phyloP scores from a whole-genome alignment of 495 filamentous ascomycete genomes.

The Aspergillus indologenus region DNA sequence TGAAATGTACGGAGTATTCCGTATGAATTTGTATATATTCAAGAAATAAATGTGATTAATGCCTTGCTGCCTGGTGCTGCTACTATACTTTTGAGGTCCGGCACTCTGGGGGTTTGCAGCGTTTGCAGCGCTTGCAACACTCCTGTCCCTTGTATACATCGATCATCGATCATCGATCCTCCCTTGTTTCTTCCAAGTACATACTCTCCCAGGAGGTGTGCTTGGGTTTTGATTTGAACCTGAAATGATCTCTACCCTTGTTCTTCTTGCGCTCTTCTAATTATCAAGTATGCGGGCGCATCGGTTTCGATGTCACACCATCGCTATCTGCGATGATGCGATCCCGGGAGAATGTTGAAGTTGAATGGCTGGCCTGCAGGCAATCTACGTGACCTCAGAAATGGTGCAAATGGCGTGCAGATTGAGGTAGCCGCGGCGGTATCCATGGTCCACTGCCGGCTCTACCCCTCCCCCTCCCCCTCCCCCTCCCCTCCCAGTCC shows the following conservation, averaged over 20 bases:
- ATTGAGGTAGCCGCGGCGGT: not conserved
- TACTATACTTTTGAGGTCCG: no score
- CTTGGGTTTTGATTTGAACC: no score
- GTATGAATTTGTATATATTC: no score
- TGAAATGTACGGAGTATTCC: no score
- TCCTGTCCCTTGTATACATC: not conserved
- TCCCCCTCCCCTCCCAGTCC: no score
- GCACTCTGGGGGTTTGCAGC: no score
- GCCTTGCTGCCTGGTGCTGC: slow-evolving; percentile 6
- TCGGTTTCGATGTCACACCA: slow-evolving; percentile 10
- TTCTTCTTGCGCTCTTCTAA: no score
- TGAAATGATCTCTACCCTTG: no score
- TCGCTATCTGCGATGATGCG: slow-evolving; percentile 22
- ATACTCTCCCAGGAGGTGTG: no score
- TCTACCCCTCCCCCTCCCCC: not conserved
- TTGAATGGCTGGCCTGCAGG: not conserved
- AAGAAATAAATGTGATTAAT: no score
- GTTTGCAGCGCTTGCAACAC: not conserved
- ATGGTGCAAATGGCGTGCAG: slow-evolving; percentile 7
- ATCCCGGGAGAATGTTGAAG: not conserved
- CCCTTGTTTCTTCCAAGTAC: no score
- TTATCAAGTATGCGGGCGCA: not conserved
- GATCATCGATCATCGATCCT: not conserved
- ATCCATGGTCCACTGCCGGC: not conserved
- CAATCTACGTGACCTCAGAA: slow-evolving; percentile 3